These are phyloP conservation scores for Trichoderma citrinoviride DNA, from an alignment of 2,329 filamentous ascomycete genomes.

Conservation along the genomic window DNA sequence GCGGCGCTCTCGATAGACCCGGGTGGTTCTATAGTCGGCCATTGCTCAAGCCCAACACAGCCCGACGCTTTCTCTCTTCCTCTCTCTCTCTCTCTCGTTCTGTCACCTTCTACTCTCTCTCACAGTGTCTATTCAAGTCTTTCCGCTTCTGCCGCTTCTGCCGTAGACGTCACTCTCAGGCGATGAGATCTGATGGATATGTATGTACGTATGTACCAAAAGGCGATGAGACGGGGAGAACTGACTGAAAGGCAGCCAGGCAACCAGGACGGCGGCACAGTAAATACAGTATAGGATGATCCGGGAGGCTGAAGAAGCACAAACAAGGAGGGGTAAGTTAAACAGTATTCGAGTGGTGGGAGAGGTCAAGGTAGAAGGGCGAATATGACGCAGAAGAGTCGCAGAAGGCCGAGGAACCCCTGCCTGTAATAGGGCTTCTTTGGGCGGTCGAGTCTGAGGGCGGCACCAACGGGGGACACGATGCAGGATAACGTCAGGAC, in stretches of 20 bases:
- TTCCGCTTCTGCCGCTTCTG: neutral
- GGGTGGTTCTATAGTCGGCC: constrained; percentile 37
- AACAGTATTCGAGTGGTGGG: neutral
- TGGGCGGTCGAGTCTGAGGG: neutral
- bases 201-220: neutral
- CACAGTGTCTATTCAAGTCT: neutral
- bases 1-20: constrained; percentile 35
- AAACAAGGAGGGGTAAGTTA: constrained; percentile 9
- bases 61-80: neutral
- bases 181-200: neutral
- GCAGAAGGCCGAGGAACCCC: constrained; percentile 1
- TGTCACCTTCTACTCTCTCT: neutral
- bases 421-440: constrained; percentile 1
- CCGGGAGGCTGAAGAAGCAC: constrained; percentile 3
- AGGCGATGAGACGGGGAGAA: neutral
- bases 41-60: constrained; percentile 28
- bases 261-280: constrained; percentile 23
- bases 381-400: constrained; percentile 19
- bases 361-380: neutral
- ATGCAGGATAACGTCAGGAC: constrained; percentile 21
- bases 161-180: neutral
- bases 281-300: constrained; percentile 1
- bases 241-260: neutral
- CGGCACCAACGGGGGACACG: neutral
- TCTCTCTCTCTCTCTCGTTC: neutral